These are phyloP conservation scores for Sporothrix dimorphospora DNA, from an alignment of 2,329 filamentous ascomycete species.

Conservation along the genomic window DNA sequence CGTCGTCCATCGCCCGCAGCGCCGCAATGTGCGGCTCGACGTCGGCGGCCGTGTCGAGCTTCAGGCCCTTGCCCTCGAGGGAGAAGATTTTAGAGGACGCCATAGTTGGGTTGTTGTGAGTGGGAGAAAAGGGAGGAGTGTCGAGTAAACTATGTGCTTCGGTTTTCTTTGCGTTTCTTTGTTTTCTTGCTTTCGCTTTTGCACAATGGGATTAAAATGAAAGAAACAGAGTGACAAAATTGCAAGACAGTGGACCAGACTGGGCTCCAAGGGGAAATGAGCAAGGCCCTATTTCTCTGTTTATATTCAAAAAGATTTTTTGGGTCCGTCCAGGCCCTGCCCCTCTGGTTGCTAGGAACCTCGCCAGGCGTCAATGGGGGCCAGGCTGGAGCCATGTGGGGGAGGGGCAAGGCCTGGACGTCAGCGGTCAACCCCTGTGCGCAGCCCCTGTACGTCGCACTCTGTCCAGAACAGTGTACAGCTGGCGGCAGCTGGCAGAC, in stretches of 20 bases:
- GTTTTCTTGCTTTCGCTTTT: not conserved
- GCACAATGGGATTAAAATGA: not conserved
- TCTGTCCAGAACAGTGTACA: not conserved
- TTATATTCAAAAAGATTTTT: slow-evolving; percentile 27
- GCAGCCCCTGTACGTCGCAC: not conserved
- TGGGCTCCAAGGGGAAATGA: slow-evolving; percentile 16
- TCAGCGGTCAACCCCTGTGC: not conserved
- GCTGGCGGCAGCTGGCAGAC: slow-evolving; percentile 27
- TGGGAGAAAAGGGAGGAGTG: not conserved
- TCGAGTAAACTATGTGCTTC: slow-evolving; percentile 2
- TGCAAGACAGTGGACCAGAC: not conserved
- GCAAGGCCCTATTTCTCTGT: slow-evolving; percentile 12
- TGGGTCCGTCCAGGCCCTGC: not conserved
- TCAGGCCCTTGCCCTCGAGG: slow-evolving; percentile 87
- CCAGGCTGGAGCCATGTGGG: slow-evolving; percentile 25
- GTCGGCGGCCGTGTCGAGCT: slow-evolving; percentile 86
- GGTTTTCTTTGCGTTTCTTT: not conserved
- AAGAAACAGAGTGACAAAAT: not conserved
- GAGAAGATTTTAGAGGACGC: slow-evolving; percentile 74
- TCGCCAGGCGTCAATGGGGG: not conserved
- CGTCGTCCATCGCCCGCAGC: slow-evolving; percentile 69
- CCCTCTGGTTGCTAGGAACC: slow-evolving; percentile 30
- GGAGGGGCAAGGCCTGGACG: slow-evolving; percentile 27
- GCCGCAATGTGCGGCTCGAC: slow-evolving; percentile 80
- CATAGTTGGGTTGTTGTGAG: slow-evolving; percentile 47